Evolutionary conservation across 306 rosid genomes (phyloP), one percentile per base, ranked within the genome.

Genomic region (Lathyrus aphaca): DNA sequence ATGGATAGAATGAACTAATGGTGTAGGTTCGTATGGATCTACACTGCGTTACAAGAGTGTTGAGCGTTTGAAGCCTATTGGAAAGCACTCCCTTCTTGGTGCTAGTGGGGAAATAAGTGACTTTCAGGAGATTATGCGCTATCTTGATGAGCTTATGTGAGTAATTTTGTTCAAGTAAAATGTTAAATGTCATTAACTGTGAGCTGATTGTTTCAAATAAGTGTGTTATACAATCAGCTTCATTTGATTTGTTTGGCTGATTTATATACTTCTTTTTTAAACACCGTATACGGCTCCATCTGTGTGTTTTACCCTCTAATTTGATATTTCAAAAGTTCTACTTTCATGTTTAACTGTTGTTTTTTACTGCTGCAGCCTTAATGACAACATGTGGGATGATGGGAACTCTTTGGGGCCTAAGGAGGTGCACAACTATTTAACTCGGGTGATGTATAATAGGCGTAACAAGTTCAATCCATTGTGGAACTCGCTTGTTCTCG

Each of bases 71-170:
- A 94, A 90, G 85, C 84, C 92, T 16, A 57, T 91, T 62, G 97
- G 97, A 71, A 94, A 94, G 29, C 97, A 91, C 82, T 85, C 96
- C 68, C 90, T 94, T 64, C 88, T 94, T 12, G 96, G 97, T 30
- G 99, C 91, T 56, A 94, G 95, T 38, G 99, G 99, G 64, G 99
- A 94, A 84, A 79, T 94, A 57, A 94, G 99, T 80, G 99, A 94
- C 50, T 94, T 90, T 74, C 99, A 91, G 84, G 94, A 91, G 86
- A 77, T 91, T 42, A 51, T 89, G 45, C 85, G 81, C 45, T 77
- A 82, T 64, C 97, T 93, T 32, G 97, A 90, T 46, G 97, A 93
- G 50, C 97, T 93, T 46, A 84, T 88, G 98, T 90, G 76, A 88
- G 96, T 40, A 40, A 63, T 35, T 29, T 27, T 18, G 8, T 42